Percentiles rank a stretch among this genome's conserved stretches.
Evolutionary conservation across 345 rosid genomes (phyloP).

Genomic region (Populus alba): DNA sequence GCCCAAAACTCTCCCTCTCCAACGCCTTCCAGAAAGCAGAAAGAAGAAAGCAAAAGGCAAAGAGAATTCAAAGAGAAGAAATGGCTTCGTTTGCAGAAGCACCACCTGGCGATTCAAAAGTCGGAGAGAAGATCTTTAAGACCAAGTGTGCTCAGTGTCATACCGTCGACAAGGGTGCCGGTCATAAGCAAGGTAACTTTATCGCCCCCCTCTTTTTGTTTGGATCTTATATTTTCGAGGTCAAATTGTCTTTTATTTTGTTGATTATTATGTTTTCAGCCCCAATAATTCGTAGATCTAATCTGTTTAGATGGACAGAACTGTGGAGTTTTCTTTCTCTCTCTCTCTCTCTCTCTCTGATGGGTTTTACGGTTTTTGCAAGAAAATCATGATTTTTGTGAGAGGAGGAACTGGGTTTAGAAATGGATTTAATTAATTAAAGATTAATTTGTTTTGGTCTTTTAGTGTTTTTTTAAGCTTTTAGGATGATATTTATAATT

Average conservation of each 20-base stretch:
- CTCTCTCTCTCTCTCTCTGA: not conserved
- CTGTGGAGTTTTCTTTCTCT: not conserved
- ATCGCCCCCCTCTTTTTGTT: not conserved
- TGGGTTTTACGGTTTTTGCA: not conserved
- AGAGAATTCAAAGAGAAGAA: slow-evolving; percentile 12
- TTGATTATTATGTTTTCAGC: not conserved
- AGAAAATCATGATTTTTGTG: not conserved
- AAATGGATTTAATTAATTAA: not conserved
- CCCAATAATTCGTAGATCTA: not conserved
- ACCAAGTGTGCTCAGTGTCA: slow-evolving; percentile 75
- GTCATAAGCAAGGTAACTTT: slow-evolving; percentile 59
- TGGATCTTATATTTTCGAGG: not conserved
- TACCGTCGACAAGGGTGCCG: slow-evolving; percentile 62
- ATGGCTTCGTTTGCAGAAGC: slow-evolving; percentile 67
- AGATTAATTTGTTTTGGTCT: no score
- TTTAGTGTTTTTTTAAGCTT: no score
- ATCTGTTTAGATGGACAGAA: not conserved
- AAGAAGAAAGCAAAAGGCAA: no score
- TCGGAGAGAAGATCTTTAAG: slow-evolving; percentile 69
- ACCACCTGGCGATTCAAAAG: slow-evolving; percentile 53
- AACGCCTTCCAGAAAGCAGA: no score
- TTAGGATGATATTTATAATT: not conserved
- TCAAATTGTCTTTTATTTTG: not conserved
- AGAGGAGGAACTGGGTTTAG: not conserved
- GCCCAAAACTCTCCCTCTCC: not conserved